Base-by-base conservation (phyloP, 2,329 filamentous ascomycete species). In the Fusarium nematophilum region DNA sequence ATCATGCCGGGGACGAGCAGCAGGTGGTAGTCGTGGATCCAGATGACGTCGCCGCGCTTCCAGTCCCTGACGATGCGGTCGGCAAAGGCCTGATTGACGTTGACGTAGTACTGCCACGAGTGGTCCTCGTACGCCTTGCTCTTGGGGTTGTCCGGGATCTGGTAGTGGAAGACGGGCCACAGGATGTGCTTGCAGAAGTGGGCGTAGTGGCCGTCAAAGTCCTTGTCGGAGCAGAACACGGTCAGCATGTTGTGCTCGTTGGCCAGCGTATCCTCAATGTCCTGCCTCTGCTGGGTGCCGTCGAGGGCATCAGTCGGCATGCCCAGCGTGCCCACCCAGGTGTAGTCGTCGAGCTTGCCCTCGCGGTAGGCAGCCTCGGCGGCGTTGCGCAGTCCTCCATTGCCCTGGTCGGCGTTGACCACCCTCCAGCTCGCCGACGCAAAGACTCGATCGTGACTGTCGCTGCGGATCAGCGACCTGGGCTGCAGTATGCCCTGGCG, bases 101-200 rank as follows among this genome's bases (percentile, higher is more conserved):
- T 92, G 72, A 93, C 90, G 70, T 98, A 98, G 79, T 92, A 96
- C 66, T 93, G 86, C 92, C 93, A 98, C 0, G 93, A 97, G 76
- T 98, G 93, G 67, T 98, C 94, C 74, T 96, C 90, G 74, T 97
- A 98, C 0, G 94, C 94, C 75, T 98, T 98, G 86, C 93, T 97
- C 82, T 97, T 97, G 21, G 94, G 94, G 72, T 96, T 96, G 73
- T 98, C 95, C 0, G 94, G 95, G 56, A 98, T 96, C 76, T 97
- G 93, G 75, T 98, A 98, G 77, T 98, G 93, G 76, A 98, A 96
- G 57, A 97, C 93, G 1, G 94, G 94, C 94, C 94, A 98, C 6
- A 98, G 82, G 50, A 98, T 97, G 71, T 94, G 92, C 79, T 98
- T 98, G 87, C 93, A 97, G 73, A 95, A 98, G 76, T 97, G 93